phyloP scores from a whole-genome alignment of 306 rosid species.

The Purshia tridentata region DNA sequence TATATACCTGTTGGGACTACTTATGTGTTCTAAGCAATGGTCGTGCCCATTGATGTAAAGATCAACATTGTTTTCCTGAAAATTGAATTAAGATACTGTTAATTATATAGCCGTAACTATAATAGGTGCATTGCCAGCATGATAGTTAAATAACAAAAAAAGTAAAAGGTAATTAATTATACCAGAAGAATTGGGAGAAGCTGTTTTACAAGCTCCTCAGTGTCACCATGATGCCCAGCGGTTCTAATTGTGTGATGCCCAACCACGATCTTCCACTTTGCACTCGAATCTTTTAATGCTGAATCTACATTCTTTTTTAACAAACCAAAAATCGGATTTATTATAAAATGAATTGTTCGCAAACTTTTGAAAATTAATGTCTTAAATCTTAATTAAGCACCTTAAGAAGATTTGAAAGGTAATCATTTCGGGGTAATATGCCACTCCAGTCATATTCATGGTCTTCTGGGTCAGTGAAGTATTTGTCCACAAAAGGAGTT shows the following conservation, averaged over 20 bases:
- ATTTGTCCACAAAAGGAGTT: conserved; percentile 59
- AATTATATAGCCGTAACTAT: no score
- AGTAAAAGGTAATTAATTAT: background rate
- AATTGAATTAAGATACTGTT: background rate
- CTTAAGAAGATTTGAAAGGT: conserved; percentile 56
- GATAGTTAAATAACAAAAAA: background rate
- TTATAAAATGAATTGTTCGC: background rate
- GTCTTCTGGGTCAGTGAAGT: conserved; percentile 47
- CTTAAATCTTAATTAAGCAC: conserved; percentile 27
- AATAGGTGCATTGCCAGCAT: no score
- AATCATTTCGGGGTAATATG: conserved; percentile 52
- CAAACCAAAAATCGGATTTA: background rate
- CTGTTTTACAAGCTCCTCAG: conserved; percentile 46
- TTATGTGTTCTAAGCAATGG: conserved; percentile 75
- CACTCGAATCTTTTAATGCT: conserved; percentile 47
- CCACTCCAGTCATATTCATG: conserved; percentile 72
- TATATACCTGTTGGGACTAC: conserved; percentile 50
- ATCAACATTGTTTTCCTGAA: conserved; percentile 63
- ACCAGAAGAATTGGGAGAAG: conserved; percentile 77
- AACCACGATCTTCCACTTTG: conserved; percentile 78
- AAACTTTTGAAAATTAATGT: background rate
- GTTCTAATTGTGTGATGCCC: conserved; percentile 78
- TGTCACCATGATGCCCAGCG: conserved; percentile 69
- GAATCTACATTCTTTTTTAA: conserved; percentile 28
- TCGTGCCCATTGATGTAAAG: conserved; percentile 83